Conservation (phyloP, 257 asterid species). For the Cruciata laevipes region DNA sequence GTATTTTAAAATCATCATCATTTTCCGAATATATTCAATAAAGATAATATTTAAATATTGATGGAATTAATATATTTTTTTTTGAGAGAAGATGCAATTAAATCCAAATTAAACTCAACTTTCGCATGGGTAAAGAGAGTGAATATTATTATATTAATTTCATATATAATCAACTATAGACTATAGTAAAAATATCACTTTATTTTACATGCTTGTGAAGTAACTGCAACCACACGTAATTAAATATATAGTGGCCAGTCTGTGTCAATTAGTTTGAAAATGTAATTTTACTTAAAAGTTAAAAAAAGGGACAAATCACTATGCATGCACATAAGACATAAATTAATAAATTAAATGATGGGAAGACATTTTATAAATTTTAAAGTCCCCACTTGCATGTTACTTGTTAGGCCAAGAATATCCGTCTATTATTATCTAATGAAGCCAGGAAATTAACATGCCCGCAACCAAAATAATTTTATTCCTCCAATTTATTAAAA, state of each 20-base stretch:
- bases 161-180: not conserved
- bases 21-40: too few species aligned
- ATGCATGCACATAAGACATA: not conserved
- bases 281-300: not conserved
- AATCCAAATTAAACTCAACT: too few species aligned
- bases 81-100: too few species aligned
- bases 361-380: not conserved
- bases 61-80: too few species aligned
- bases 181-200: not conserved
- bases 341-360: not conserved
- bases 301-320: conserved; percentile 1
- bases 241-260: not conserved
- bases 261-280: not conserved
- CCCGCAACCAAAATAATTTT: not conserved
- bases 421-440: not conserved
- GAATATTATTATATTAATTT: too few species aligned
- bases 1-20: too few species aligned
- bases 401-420: not conserved
- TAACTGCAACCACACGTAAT: not conserved
- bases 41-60: too few species aligned
- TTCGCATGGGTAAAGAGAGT: too few species aligned
- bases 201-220: not conserved
- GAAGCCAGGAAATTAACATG: not conserved
- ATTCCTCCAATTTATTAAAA: too few species aligned
- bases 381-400: conserved; percentile 6